Conservation (phyloP, 257 asterid genomes). For the Salvia splendens region DNA sequence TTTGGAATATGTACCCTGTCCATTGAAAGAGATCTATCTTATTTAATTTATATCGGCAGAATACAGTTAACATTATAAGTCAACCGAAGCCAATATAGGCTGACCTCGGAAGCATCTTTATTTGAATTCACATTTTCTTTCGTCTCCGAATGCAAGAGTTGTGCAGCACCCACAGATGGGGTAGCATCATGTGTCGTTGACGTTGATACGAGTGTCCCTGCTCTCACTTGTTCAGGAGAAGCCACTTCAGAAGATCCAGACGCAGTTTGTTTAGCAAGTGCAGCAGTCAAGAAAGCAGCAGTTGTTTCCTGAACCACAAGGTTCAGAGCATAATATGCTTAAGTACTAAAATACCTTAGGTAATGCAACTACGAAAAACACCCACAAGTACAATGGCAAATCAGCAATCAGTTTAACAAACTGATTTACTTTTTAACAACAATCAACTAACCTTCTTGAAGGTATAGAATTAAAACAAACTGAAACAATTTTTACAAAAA, state of each 20-base stretch:
- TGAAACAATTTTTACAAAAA: slow-evolving; percentile 1
- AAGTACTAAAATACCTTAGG: slow-evolving; percentile 13
- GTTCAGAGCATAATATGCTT: slow-evolving; percentile 7
- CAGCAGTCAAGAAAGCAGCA: slow-evolving; percentile 71
- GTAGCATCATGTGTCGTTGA: slow-evolving; percentile 34
- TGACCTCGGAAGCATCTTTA: slow-evolving; percentile 53
- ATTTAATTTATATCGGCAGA: slow-evolving; percentile 7
- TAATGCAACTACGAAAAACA: slow-evolving; percentile 3
- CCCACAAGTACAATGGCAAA: slow-evolving; percentile 13
- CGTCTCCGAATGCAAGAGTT: slow-evolving; percentile 39
- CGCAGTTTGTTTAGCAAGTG: slow-evolving; percentile 59
- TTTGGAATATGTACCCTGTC: slow-evolving; percentile 51
- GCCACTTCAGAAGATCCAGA: slow-evolving; percentile 47
- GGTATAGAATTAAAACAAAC: slow-evolving; percentile 1
- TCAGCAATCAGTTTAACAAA: neutral
- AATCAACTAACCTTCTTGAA: slow-evolving; percentile 4
- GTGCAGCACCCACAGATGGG: slow-evolving; percentile 38
- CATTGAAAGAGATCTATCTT: slow-evolving; percentile 23
- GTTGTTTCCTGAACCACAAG: slow-evolving; percentile 70
- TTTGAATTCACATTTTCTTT: slow-evolving; percentile 37
- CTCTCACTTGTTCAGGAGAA: slow-evolving; percentile 52
- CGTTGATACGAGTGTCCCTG: slow-evolving; percentile 36
- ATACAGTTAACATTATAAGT: slow-evolving; percentile 21
- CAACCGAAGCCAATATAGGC: slow-evolving; percentile 1
- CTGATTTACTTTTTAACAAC: neutral